Evolutionary conservation across 352 stramenopile genomes (phyloP).

Genomic region (Phytophthora foliorum): DNA sequence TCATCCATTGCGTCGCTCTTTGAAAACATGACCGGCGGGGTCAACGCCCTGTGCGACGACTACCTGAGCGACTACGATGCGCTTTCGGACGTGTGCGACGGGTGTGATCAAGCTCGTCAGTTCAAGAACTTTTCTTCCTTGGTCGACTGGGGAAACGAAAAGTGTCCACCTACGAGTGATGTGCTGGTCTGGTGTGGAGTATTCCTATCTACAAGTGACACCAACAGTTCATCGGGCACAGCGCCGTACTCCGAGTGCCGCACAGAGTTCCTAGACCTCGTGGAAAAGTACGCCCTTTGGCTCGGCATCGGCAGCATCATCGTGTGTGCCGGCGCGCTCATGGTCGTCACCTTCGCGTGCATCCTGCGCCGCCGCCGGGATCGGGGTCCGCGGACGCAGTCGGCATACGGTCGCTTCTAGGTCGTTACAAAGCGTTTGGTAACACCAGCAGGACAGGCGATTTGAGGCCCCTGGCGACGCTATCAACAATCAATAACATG

Average conservation of each 20-base stretch:
- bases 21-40: slow-evolving; percentile 58
- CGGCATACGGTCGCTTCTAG: slow-evolving; percentile 38
- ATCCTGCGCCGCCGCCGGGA: slow-evolving; percentile 48
- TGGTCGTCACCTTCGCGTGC: slow-evolving; percentile 62
- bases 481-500: no score
- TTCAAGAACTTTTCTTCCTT: slow-evolving; percentile 74
- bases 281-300: slow-evolving; percentile 51
- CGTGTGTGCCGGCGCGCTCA: slow-evolving; percentile 47
- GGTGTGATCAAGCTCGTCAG: slow-evolving; percentile 62
- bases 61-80: slow-evolving; percentile 42
- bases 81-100: slow-evolving; percentile 59
- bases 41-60: slow-evolving; percentile 73
- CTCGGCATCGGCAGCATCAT: slow-evolving; percentile 53
- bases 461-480: no score
- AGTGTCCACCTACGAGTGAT: slow-evolving; percentile 61
- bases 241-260: slow-evolving; percentile 67
- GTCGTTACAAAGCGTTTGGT: slow-evolving; percentile 21
- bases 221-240: slow-evolving; percentile 39
- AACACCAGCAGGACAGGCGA: slow-evolving; percentile 3
- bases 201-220: slow-evolving; percentile 49
- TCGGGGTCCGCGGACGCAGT: slow-evolving; percentile 13
- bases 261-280: slow-evolving; percentile 54
- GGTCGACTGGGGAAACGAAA: slow-evolving; percentile 84
- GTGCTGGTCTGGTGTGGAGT: slow-evolving; percentile 72
- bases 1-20: slow-evolving; percentile 47